A percentile compares a stretch with the other conserved stretches of the same genome.
phyloP scores from a whole-genome alignment of 1,139 yeast genomes.

The Lizanozyma gosingica region DNA sequence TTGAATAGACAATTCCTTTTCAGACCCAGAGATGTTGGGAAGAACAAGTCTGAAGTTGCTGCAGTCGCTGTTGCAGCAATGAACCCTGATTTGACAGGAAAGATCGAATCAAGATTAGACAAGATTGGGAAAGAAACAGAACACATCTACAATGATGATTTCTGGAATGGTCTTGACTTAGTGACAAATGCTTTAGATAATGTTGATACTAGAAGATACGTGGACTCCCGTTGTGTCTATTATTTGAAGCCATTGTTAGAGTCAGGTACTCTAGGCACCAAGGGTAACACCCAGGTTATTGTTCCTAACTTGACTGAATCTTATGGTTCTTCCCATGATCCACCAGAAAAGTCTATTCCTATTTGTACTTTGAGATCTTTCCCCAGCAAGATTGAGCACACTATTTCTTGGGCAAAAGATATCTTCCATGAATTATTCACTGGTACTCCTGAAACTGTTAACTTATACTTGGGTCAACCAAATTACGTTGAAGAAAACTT shows the following conservation, averaged over 20 bases:
- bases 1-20: conserved; percentile 93
- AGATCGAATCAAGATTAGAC: conserved; percentile 68
- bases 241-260: conserved; percentile 87
- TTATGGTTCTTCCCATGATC: conserved; percentile 93
- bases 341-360: conserved; percentile 97
- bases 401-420: conserved; percentile 98
- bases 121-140: conserved; percentile 95
- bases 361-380: conserved; percentile 93
- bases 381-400: conserved; percentile 97
- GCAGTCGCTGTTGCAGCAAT: conserved; percentile 72
- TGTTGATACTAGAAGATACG: conserved; percentile 95
- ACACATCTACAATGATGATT: conserved; percentile 72
- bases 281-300: conserved; percentile 96
- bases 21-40: conserved; percentile 91
- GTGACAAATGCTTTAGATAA: conserved; percentile 96
- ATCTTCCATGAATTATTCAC: conserved; percentile 89
- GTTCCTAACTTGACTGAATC: conserved; percentile 91
- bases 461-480: conserved; percentile 83
- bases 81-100: conserved; percentile 78
- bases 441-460: conserved; percentile 88
- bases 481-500: conserved; percentile 85
- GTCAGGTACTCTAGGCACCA: conserved; percentile 96
- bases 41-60: conserved; percentile 84
- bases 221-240: conserved; percentile 93
- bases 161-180: conserved; percentile 77